Conservation (phyloP, 2,329 filamentous ascomycete genomes). For the Sporothrix mexicana region DNA sequence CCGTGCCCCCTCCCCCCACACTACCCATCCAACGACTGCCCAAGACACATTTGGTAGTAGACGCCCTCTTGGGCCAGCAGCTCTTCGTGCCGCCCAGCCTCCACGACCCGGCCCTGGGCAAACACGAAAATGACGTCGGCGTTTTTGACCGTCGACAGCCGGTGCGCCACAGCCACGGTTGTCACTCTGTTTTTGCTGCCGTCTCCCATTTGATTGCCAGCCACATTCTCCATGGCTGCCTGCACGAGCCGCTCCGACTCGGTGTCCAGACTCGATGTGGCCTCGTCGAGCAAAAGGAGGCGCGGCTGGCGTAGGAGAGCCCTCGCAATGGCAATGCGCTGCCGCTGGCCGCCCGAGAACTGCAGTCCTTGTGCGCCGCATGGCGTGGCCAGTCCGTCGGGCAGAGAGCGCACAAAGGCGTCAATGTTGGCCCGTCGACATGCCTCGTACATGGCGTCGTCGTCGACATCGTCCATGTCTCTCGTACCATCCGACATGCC, state of each 20-base stretch:
- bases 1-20: too few relatives aligned
- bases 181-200: conserved; percentile 39
- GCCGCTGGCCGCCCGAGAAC: conserved; percentile 38
- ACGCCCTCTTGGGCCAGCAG: conserved; percentile 55
- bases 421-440: conserved; percentile 69
- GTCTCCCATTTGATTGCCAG: conserved; percentile 48
- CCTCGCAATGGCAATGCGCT: conserved; percentile 37
- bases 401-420: conserved; percentile 71
- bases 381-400: conserved; percentile 43
- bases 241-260: conserved; percentile 37
- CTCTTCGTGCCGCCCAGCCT: conserved; percentile 63
- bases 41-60: conserved; percentile 55
- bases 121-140: conserved; percentile 74
- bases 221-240: conserved; percentile 34
- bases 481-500: conserved; percentile 38
- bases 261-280: conserved; percentile 36
- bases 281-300: conserved; percentile 37
- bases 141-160: conserved; percentile 69
- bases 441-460: conserved; percentile 53
- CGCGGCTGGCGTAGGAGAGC: conserved; percentile 34
- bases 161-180: conserved; percentile 71
- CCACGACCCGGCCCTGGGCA: conserved; percentile 66
- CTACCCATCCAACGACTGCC: conserved; percentile 36
- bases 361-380: conserved; percentile 36
- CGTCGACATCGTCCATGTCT: conserved; percentile 47